phyloP scores from a whole-genome alignment of 345 rosid species.

The Erucastrum elatum region DNA sequence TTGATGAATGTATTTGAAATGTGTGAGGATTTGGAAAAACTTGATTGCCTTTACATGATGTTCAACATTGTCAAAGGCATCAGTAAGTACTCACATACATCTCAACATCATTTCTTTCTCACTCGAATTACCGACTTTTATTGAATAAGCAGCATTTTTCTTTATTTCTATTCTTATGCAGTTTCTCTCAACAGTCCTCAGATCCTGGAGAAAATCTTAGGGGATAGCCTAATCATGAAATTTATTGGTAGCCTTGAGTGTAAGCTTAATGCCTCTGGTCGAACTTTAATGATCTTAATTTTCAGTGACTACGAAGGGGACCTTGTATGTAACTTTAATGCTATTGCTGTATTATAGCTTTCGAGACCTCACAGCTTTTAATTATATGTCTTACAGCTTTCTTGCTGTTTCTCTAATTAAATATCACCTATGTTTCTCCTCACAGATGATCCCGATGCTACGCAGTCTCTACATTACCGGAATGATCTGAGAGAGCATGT shows the following conservation, averaged over 20 bases:
- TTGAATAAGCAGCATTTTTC: conserved; percentile 21
- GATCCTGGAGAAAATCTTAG: conserved; percentile 77
- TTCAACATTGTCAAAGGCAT: conserved; percentile 81
- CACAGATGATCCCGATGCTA: conserved; percentile 80
- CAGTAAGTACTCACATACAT: conserved; percentile 51
- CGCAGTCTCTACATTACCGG: conserved; percentile 65
- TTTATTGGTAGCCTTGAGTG: conserved; percentile 90
- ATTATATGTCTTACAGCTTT: not conserved
- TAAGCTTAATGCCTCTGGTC: conserved; percentile 43
- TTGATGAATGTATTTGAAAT: conserved; percentile 69
- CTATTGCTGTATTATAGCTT: conserved; percentile 5
- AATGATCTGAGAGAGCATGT: conserved; percentile 71
- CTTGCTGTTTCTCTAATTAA: conserved; percentile 15
- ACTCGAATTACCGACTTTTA: conserved; percentile 11
- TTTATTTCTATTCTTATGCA: conserved; percentile 43
- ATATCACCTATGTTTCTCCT: conserved; percentile 8
- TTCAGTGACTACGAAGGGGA: not conserved
- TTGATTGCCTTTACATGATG: conserved; percentile 75
- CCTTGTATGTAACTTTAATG: not conserved
- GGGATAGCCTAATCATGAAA: conserved; percentile 85
- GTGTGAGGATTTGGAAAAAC: conserved; percentile 65
- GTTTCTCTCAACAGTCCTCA: conserved; percentile 80
- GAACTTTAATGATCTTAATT: conserved; percentile 9
- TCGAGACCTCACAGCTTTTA: not conserved
- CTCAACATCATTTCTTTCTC: conserved; percentile 17